phyloP scores from a whole-genome alignment of 768 basidiomycete genomes.

The Tulasnella sp. region DNA sequence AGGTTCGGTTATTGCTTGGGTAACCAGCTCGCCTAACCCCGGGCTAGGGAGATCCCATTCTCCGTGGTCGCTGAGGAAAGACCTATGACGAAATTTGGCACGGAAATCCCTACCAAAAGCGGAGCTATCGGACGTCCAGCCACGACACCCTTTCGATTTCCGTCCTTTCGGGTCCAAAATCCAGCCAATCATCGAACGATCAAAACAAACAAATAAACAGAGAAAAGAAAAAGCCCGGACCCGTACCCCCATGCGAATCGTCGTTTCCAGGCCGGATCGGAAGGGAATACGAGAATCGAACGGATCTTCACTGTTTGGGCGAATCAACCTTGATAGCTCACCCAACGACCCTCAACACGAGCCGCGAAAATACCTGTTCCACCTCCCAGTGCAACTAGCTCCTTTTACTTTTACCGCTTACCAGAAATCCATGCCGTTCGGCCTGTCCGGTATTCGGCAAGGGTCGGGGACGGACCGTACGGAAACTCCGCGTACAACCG shows the following conservation, averaged over 20 bases:
- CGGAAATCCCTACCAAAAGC: neutral
- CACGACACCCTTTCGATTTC: neutral
- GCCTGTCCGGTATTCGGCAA: neutral
- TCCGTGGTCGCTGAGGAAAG: neutral
- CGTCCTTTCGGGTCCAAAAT: neutral
- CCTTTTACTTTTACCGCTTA: neutral
- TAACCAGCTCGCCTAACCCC: neutral
- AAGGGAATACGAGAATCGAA: neutral
- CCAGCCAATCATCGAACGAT: neutral
- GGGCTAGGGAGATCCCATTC: neutral
- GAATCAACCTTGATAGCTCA: neutral
- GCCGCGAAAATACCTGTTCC: neutral
- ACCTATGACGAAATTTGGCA: neutral
- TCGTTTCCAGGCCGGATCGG: constrained; percentile 2
- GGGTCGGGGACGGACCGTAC: neutral
- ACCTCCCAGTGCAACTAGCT: neutral
- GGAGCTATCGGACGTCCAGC: constrained; percentile 6
- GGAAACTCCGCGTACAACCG: constrained; percentile 1
- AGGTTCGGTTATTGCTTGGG: neutral
- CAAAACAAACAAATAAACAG: neutral
- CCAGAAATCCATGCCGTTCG: neutral
- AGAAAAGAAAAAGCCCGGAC: neutral
- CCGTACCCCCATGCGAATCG: constrained; percentile 3
- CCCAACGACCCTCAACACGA: neutral
- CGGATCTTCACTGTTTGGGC: neutral